Base-by-base conservation (phyloP, 306 rosid genomes). In the Rosa rugosa region DNA sequence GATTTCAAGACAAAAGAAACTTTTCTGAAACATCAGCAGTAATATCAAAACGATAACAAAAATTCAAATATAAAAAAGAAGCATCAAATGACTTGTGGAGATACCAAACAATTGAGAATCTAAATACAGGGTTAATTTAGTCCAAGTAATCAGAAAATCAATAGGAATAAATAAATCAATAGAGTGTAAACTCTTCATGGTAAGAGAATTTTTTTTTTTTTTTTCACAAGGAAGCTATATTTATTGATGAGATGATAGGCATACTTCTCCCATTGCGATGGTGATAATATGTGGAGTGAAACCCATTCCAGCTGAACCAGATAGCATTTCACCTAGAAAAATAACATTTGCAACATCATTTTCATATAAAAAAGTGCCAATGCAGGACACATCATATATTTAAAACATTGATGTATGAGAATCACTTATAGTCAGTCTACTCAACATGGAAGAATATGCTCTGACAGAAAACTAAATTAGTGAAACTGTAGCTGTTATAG, bases 301-400 rank as follows among this genome's bases (percentile, higher is more conserved):
- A 73, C 98, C 97, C 86, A 86, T 91, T 69, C 98, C 98, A 65
- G 98, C 97, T 17, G 99, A 86, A 68, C 91, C 94, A 84, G 96
- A 90, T 78, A 93, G 87, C 88, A 86, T 77, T 83, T 81, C 90
- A 80, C 97, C 99, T 94, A 77, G 63, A 78, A 85, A 90, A 71
- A 79, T 44, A 72, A 42, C 82, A 83, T 62, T 75, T 78, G 79
- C 71, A 80, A 76, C 70, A 79, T 83, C 80, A 73, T 41, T 77
- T 57, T 50, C 69, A 68, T 73, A 78, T 34, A 8, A 53, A 74
- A 23, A 72, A 71, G 42, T 71, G 16, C 25, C 38, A 50, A 20
- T 18, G 68, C 49, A 88, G 54, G 65, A 56, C 40, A 27, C 68
- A 7, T 45, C 68, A 40, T 41, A 74, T 53, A 34, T 46, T 59